Base-by-base conservation (phyloP, 495 filamentous ascomycete genomes). In the Durotheca rogersii region DNA sequence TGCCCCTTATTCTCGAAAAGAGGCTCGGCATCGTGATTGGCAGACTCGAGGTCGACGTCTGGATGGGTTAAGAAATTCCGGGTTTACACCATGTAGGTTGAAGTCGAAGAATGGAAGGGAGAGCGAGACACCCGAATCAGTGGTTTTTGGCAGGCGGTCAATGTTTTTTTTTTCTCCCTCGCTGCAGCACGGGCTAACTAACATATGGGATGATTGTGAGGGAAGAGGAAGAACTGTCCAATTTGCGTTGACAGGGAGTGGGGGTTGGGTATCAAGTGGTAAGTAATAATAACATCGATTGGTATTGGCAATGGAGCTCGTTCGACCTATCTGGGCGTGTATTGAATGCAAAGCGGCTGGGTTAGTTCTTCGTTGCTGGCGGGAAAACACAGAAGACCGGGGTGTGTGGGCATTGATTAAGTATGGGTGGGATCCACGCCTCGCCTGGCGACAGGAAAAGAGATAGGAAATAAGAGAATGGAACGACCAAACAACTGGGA, bases 1-100 rank as follows among this genome's bases (percentile, higher is more conserved):
- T 87, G 65, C 80, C 75, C 72, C 83, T 82, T 60, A 90, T 84
- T 61, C 83, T 82, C 51, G 86, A 85, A 67, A 92, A 88, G 65
- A 89, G 82, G 58, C 76, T 69, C 55, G 76, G 71, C 78, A 81
- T 81, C 15, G 53, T 72, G 45, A 62, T 53, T 57, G 56, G 46
- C 38, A 47, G 40, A 48, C 10, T 36, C 27, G 43, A 45, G 14
- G 39, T 30, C 6, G 33, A 29, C 25, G 34, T 48, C 17, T 45
- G 4, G 41, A 25, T 45, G 32, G 39, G 36, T n/a, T 42, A 40
- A 44, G 39, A 21, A n/a, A 10, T 37, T 47, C 50, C 42, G 36
- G 37, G 21, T 18, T 46, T 37, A 16, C 21, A 38, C 31, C 29
- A 35, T 29, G 54, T 30, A 52, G 39, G 19, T 43, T 34, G 5